These are phyloP conservation scores for Nicotiana attenuata DNA, from an alignment of 257 asterid species.

Conservation along the genomic window DNA sequence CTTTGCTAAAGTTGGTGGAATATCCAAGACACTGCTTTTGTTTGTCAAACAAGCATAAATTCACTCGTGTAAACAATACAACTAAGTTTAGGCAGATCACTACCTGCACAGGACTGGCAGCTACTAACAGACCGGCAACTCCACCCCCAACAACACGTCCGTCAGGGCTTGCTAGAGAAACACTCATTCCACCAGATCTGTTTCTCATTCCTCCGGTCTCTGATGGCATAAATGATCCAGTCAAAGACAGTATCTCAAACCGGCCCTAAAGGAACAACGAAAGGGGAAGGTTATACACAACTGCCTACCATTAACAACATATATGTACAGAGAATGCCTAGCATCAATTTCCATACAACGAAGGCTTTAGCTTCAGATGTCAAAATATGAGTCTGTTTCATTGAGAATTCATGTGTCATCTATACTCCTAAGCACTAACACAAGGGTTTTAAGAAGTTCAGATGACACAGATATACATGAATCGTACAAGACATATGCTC, in stretches of 20 bases:
- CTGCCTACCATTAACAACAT: not conserved
- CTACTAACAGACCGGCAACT: slow-evolving; percentile 87
- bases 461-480: not conserved
- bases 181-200: slow-evolving; percentile 96
- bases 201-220: slow-evolving; percentile 87
- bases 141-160: slow-evolving; percentile 98
- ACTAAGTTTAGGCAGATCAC: not conserved
- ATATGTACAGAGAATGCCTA: not conserved
- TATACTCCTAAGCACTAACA: not conserved
- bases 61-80: not conserved
- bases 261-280: slow-evolving; percentile 53
- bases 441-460: not conserved
- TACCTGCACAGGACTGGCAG: slow-evolving; percentile 91
- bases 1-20: too few relatives aligned
- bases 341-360: not conserved
- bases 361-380: not conserved
- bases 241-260: slow-evolving; percentile 84
- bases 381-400: not conserved
- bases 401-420: not conserved
- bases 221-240: slow-evolving; percentile 82
- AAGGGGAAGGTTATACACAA: not conserved
- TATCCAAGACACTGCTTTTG: too few relatives aligned
- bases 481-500: not conserved
- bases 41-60: too few relatives aligned
- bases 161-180: slow-evolving; percentile 82